Evolutionary conservation across 163 green algal species (phyloP).

Genomic region (Chloromonas sp.): DNA sequence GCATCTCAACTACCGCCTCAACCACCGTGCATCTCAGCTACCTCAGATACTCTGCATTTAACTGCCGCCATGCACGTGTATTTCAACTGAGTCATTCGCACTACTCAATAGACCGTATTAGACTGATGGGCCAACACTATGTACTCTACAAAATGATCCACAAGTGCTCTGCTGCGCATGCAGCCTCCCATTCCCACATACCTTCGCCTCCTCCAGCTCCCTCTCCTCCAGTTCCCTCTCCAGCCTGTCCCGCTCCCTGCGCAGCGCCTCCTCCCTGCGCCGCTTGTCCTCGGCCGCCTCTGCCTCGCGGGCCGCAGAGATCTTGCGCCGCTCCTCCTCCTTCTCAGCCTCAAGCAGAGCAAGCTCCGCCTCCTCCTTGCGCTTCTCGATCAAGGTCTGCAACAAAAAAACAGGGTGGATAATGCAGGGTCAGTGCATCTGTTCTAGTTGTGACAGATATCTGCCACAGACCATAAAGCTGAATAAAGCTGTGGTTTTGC

Average conservation of each 20-base stretch:
- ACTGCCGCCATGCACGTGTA: too few relatives aligned
- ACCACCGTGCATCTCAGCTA: too few relatives aligned
- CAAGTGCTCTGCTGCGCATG: neutral
- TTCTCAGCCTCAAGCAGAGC: conserved; percentile 71
- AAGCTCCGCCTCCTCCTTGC: conserved; percentile 93
- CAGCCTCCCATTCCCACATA: conserved; percentile 10
- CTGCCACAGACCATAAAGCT: neutral
- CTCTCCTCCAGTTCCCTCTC: conserved; percentile 85
- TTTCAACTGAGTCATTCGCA: too few relatives aligned
- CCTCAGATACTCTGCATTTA: too few relatives aligned
- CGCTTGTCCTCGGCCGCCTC: conserved; percentile 44
- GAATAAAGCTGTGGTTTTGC: neutral
- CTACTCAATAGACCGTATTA: neutral
- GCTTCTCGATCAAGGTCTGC: conserved; percentile 85
- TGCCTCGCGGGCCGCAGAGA: conserved; percentile 48
- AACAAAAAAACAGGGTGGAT: neutral
- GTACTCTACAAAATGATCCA: neutral
- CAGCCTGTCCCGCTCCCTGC: conserved; percentile 41
- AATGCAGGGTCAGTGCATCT: too few relatives aligned
- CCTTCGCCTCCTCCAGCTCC: conserved; percentile 83
- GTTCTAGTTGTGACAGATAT: neutral
- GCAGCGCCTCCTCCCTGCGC: conserved; percentile 43
- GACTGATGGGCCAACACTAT: neutral
- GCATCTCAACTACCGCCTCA: too few relatives aligned
- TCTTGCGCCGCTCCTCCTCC: conserved; percentile 72